These are phyloP conservation scores for Halophytophthora polymorphica DNA, from an alignment of 352 stramenopile species.

Conservation along the genomic window DNA sequence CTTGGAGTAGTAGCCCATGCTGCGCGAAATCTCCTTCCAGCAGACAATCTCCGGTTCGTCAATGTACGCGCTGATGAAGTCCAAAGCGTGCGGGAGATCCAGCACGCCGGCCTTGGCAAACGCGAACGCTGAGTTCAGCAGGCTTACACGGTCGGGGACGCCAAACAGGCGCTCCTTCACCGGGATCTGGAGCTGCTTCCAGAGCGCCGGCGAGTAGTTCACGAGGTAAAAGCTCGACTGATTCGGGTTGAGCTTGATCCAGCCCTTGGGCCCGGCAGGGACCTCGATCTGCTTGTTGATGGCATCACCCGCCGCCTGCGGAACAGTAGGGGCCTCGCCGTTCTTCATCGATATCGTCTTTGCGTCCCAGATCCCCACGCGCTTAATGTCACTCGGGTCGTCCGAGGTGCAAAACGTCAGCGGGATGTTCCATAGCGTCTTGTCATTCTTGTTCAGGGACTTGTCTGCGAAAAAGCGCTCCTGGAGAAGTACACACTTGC, in stretches of 20 bases:
- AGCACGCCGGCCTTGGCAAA: conserved; percentile 71
- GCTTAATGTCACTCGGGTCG: conserved; percentile 36
- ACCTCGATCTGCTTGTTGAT: conserved; percentile 84
- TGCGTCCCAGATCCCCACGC: conserved; percentile 69
- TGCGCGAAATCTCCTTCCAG: conserved; percentile 68
- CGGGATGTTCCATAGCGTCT: conserved; percentile 86
- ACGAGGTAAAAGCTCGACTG: conserved; percentile 94
- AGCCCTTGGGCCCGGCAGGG: conserved; percentile 37
- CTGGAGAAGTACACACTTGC: conserved; percentile 80
- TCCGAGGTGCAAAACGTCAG: conserved; percentile 66
- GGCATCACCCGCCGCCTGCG: conserved; percentile 67
- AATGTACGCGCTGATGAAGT: conserved; percentile 58
- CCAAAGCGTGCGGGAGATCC: conserved; percentile 44
- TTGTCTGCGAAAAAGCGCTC: conserved; percentile 93
- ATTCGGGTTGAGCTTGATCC: conserved; percentile 95
- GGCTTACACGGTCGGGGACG: conserved; percentile 87
- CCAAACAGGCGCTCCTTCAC: conserved; percentile 49
- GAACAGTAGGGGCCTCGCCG: conserved; percentile 17
- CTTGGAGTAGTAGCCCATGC: conserved; percentile 43
- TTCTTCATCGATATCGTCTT: conserved; percentile 30
- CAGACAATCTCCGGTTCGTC: conserved; percentile 55
- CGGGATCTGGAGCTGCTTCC: conserved; percentile 70
- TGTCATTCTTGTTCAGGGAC: conserved; percentile 55
- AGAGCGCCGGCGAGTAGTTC: conserved; percentile 89
- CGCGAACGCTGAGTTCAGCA: conserved; percentile 92